Conservation (phyloP, 495 filamentous ascomycete species). For the Xylaria grammica region DNA sequence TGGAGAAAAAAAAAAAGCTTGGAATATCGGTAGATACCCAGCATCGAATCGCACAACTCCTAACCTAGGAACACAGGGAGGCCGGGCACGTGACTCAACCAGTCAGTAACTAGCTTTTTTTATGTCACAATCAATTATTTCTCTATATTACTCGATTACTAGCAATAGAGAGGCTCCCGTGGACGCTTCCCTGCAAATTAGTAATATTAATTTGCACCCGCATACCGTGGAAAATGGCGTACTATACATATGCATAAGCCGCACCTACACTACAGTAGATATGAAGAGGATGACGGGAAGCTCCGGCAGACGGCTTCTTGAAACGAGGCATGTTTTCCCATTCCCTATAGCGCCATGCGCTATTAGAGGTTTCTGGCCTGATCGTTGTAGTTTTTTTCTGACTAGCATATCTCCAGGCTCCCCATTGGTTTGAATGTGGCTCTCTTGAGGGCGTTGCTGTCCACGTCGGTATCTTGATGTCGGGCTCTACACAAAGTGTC, state of each 20-base stretch:
- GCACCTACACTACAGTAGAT: background rate
- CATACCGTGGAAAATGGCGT: background rate
- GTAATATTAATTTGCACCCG: too few species aligned
- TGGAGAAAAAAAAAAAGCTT: conserved; percentile 1
- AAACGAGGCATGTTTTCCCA: conserved; percentile 8
- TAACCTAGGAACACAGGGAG: background rate
- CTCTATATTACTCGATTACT: too few species aligned
- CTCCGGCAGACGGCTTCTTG: background rate
- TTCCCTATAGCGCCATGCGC: background rate
- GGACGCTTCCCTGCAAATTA: too few species aligned
- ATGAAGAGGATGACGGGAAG: background rate
- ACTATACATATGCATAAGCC: background rate
- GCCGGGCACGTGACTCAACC: conserved; percentile 11
- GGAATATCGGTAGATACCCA: background rate
- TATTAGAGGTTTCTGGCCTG: background rate
- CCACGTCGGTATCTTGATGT: background rate
- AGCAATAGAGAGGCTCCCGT: too few species aligned
- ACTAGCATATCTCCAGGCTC: background rate
- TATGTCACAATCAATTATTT: too few species aligned
- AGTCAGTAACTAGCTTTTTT: too few species aligned
- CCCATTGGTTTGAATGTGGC: background rate
- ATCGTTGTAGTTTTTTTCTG: background rate
- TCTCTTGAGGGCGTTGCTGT: background rate
- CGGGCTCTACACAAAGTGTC: background rate
- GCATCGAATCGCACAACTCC: background rate